Evolutionary conservation across 2,329 filamentous ascomycete genomes (phyloP).

Genomic region (Hansfordia pulvinata): DNA sequence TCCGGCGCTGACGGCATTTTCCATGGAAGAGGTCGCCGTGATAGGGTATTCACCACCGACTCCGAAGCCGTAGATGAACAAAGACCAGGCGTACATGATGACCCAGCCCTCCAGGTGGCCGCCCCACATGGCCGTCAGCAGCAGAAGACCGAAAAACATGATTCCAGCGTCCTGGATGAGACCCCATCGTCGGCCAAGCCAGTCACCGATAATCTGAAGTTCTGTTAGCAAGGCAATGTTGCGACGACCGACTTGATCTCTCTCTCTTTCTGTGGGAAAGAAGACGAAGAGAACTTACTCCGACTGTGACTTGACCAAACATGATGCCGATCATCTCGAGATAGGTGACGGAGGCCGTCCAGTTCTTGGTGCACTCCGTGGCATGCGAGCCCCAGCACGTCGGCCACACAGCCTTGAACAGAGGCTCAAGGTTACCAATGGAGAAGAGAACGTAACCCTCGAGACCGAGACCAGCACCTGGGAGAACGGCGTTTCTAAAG

Average conservation of each 20-base stretch:
- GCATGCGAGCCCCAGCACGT: conserved; percentile 57
- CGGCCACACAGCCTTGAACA: conserved; percentile 65
- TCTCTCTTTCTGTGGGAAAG: too few relatives aligned
- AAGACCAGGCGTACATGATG: conserved; percentile 88
- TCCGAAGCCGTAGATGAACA: conserved; percentile 75
- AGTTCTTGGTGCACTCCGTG: conserved; percentile 59
- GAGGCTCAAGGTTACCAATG: conserved; percentile 79
- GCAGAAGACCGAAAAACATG: conserved; percentile 86
- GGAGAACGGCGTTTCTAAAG: conserved; percentile 80
- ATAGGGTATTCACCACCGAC: conserved; percentile 89
- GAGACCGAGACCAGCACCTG: conserved; percentile 80
- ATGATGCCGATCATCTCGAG: conserved; percentile 94
- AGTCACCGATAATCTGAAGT: conserved; percentile 41
- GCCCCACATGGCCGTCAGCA: conserved; percentile 88
- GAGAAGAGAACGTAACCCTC: conserved; percentile 97
- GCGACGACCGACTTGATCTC: conserved; percentile 2
- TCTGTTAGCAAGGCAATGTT: conserved; percentile 7
- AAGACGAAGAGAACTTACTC: conserved; percentile 33
- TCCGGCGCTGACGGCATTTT: conserved; percentile 74
- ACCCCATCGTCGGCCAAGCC: conserved; percentile 86
- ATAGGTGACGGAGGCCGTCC: conserved; percentile 77
- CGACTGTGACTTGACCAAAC: conserved; percentile 79
- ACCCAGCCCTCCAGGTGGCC: conserved; percentile 83
- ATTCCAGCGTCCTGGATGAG: conserved; percentile 88
- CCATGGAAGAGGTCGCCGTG: conserved; percentile 90